phyloP scores from a whole-genome alignment of 495 filamentous ascomycete genomes.

The Trichoderma gamsii region DNA sequence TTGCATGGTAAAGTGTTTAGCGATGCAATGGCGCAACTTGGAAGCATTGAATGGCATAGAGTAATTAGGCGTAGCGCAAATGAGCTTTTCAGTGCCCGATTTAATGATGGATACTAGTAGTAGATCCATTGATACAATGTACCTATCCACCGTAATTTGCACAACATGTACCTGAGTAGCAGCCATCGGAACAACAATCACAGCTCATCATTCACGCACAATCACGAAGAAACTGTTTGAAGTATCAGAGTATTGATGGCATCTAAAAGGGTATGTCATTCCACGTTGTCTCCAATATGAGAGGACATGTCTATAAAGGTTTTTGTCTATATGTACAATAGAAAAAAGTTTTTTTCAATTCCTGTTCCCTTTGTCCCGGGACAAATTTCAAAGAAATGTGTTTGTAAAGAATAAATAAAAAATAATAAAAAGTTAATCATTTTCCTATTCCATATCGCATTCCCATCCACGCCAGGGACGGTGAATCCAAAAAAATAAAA shows the following conservation, averaged over 20 bases:
- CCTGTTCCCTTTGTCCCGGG: not conserved
- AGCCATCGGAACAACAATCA: not conserved
- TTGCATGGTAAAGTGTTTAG: not conserved
- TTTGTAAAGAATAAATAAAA: not conserved
- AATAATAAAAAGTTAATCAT: not conserved
- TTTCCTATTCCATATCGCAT: conserved; percentile 13
- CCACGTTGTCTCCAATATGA: not conserved
- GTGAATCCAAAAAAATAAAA: not conserved
- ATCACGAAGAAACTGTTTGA: not conserved
- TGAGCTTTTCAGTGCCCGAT: too few species aligned
- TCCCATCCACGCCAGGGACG: conserved; percentile 12
- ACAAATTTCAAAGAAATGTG: not conserved
- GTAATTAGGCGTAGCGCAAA: too few species aligned
- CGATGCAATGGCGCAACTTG: too few species aligned
- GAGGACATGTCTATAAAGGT: conserved; percentile 2
- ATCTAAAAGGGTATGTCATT: conserved; percentile 14
- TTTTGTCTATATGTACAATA: conserved; percentile 13
- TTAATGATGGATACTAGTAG: too few species aligned
- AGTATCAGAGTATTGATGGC: not conserved
- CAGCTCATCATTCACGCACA: not conserved
- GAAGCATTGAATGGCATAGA: too few species aligned
- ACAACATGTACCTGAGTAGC: not conserved
- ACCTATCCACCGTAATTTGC: too few species aligned
- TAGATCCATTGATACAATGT: too few species aligned
- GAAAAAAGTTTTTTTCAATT: not conserved